These are phyloP conservation scores for Neurospora sp. DNA, from an alignment of 495 filamentous ascomycete species.

Conservation along the genomic window DNA sequence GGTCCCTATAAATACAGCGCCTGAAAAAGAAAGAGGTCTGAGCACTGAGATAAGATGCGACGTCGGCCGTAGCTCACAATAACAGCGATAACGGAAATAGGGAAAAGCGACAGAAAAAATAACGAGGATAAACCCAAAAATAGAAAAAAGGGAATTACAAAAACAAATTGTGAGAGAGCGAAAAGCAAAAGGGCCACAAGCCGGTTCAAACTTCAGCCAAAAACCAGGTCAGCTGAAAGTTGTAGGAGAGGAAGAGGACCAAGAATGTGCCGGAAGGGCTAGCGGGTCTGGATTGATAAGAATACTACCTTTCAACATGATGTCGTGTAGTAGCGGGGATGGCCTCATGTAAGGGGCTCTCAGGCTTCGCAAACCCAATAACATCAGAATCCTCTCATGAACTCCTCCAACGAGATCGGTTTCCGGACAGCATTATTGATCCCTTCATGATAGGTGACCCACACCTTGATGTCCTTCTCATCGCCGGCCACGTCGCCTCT, in stretches of 20 bases:
- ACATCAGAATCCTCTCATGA: conserved; percentile 55
- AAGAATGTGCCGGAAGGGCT: not conserved
- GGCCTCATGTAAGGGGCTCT: not conserved
- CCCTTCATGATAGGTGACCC: conserved; percentile 95
- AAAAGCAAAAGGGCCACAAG: not conserved
- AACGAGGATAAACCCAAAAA: not conserved
- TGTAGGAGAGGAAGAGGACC: not conserved
- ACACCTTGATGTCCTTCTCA: conserved; percentile 53
- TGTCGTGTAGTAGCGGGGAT: not conserved
- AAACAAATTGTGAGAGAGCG: not conserved
- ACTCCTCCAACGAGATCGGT: conserved; percentile 75
- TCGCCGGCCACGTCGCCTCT: conserved; percentile 24
- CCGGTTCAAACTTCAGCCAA: not conserved
- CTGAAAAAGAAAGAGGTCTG: too few species aligned
- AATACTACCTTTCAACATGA: not conserved
- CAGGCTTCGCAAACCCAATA: not conserved
- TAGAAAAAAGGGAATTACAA: not conserved
- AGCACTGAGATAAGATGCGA: not conserved
- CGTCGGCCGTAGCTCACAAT: not conserved
- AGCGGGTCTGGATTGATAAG: not conserved
- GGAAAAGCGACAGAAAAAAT: not conserved
- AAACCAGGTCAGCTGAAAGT: not conserved
- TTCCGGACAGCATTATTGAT: conserved; percentile 93
- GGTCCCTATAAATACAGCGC: too few species aligned
- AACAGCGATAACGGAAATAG: not conserved